Evolutionary conservation across 2,329 filamentous ascomycete species (phyloP), one percentile per base, ranked within the genome.

Genomic region (Escovopsis weberi): DNA sequence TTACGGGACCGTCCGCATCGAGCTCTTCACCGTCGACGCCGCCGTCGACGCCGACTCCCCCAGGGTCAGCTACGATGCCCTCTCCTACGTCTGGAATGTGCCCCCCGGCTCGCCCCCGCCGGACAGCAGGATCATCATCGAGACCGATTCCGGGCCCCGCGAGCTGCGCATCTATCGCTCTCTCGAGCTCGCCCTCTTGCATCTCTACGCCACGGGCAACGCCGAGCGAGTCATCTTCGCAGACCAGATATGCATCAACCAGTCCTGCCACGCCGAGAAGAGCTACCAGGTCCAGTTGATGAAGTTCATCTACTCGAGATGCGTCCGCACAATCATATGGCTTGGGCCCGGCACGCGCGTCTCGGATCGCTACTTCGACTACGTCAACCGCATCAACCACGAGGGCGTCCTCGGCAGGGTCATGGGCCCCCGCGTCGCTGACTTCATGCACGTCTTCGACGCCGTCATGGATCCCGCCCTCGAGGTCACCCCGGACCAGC

Each of bases 201-300:
- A 50, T 39, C 44, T 58, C 9, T 30, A 19, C 19, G 30, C 46
- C 15, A 34, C 30, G 12, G 37, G 40, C 12, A 38, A 33, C 38
- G 36, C 45, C 0, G 26, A 44, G 1, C 47, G 47, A 6, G 52
- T 47, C 15, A 26, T 61, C 4, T 61, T 58, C 41, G 48, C 57
- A 1, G 58, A 61, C 38, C 56, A 59, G 18, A 50, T 59, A 10
- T 54, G 58, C 44, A 59, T 60, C 49, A 50, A 60, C 44, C 56
- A 60, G 42, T 7, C 26, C 5, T 43, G 56, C 11, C 12, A 41
- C 0, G 33, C 35, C 0, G 57, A 60, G 36, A 57, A 56, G 35
- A 46, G 47, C 10, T 28, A 39, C 4, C 58, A 59, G 43, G 57
- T 60, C 1, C 34, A 32, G 15, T 44, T 57, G 33, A 60, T 61